These are phyloP conservation scores for Carnegiea gigantea DNA, from an alignment of 179 eudicot species.

Conservation along the genomic window DNA sequence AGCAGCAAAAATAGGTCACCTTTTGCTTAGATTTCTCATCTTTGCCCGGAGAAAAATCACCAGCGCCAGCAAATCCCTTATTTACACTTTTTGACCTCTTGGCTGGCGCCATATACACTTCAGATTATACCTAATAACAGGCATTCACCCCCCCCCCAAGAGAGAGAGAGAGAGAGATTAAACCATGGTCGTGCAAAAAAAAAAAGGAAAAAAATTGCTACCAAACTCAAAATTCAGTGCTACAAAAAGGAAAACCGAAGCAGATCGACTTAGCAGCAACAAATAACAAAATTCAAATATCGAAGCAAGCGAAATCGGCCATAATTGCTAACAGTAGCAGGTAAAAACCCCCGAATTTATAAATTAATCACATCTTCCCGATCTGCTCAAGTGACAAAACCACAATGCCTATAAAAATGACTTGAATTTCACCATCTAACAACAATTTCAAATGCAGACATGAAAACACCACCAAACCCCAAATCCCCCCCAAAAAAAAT, in stretches of 20 bases:
- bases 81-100: constrained; percentile 29
- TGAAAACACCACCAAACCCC: not conserved
- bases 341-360: not conserved
- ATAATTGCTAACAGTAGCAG: not conserved
- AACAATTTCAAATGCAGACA: not conserved
- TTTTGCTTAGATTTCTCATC: constrained; percentile 33
- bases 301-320: not conserved
- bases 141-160: not conserved
- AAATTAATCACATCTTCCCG: not conserved
- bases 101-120: constrained; percentile 30
- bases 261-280: not conserved
- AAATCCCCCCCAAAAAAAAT: not conserved
- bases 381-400: not conserved
- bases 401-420: not conserved
- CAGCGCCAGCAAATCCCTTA: constrained; percentile 20
- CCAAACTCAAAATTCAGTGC: constrained; percentile 15
- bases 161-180: not conserved
- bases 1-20: constrained; percentile 16
- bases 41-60: constrained; percentile 29
- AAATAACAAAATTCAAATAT: constrained; percentile 8
- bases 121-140: not conserved
- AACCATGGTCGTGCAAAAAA: not conserved
- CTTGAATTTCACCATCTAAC: constrained; percentile 1
- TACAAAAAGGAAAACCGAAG: not conserved
- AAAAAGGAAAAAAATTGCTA: not conserved